Conservation (phyloP, 2,329 filamentous ascomycete species). For the Neoarthrinium moseri region DNA sequence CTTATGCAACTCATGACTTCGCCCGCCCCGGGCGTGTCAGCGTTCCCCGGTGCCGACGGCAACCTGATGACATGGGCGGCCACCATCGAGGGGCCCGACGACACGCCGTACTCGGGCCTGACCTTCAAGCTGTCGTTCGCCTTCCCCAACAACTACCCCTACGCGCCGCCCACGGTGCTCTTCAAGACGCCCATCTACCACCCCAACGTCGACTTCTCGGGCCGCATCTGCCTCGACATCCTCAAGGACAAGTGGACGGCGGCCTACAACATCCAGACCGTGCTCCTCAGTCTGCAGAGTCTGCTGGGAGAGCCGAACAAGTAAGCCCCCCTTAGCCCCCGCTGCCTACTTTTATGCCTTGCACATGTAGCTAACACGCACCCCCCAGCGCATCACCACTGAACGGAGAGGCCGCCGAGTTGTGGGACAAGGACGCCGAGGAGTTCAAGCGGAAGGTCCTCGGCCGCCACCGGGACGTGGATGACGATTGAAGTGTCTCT, state of each 20-base stretch:
- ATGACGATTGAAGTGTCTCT: constrained; percentile 52
- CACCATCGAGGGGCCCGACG: constrained; percentile 86
- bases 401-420: constrained; percentile 92
- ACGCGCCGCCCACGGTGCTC: constrained; percentile 83
- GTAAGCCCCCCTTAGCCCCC: constrained; percentile 51
- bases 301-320: constrained; percentile 97
- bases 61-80: constrained; percentile 92
- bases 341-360: constrained; percentile 18
- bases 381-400: constrained; percentile 76
- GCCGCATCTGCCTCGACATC: constrained; percentile 95
- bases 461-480: constrained; percentile 61
- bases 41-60: constrained; percentile 87
- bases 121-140: constrained; percentile 89
- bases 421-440: constrained; percentile 86
- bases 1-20: constrained; percentile 98
- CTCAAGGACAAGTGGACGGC: constrained; percentile 99
- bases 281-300: constrained; percentile 91
- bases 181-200: constrained; percentile 99
- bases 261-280: constrained; percentile 93
- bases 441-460: constrained; percentile 82
- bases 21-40: constrained; percentile 87
- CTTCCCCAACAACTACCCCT: constrained; percentile 92
- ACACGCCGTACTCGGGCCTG: constrained; percentile 86
- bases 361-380: constrained; percentile 15
- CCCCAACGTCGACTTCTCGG: constrained; percentile 96